A percentile compares a stretch with the other conserved stretches of the same genome.
Conservation (phyloP, 2,329 filamentous ascomycete species). For the Colletotrichum kahawae region DNA sequence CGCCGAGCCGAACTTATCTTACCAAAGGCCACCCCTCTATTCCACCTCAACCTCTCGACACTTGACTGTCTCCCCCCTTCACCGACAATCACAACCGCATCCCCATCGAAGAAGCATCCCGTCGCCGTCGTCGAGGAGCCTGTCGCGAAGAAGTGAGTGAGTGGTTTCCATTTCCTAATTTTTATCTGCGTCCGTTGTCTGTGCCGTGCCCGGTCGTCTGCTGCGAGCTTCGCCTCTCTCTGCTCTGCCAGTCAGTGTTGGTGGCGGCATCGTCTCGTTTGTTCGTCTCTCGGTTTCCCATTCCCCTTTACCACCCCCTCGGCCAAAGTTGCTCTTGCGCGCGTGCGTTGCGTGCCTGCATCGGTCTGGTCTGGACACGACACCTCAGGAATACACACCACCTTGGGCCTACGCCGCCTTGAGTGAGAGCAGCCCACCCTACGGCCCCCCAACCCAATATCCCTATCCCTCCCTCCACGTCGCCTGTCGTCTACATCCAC, state of each 20-base stretch:
- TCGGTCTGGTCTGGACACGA: slow-evolving; percentile 21
- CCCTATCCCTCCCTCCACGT: slow-evolving; percentile 23
- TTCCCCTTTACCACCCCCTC: slow-evolving; percentile 12
- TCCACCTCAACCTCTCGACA: slow-evolving; percentile 22
- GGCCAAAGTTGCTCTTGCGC: slow-evolving; percentile 21
- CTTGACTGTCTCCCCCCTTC: slow-evolving; percentile 20
- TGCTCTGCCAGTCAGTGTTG: not conserved
- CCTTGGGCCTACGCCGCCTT: not conserved
- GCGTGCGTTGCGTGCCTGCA: slow-evolving; percentile 22
- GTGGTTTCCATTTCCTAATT: not conserved
- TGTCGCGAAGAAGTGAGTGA: slow-evolving; percentile 19
- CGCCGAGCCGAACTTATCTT: slow-evolving; percentile 21
- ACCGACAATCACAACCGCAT: slow-evolving; percentile 21
- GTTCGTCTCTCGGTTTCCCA: not conserved
- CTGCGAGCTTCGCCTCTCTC: not conserved
- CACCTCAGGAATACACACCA: slow-evolving; percentile 19
- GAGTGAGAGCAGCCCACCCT: slow-evolving; percentile 17
- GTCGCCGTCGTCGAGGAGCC: slow-evolving; percentile 15
- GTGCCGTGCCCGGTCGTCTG: not conserved
- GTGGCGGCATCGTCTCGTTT: not conserved
- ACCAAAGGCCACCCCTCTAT: slow-evolving; percentile 21
- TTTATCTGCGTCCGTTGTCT: not conserved
- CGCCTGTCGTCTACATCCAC: slow-evolving; percentile 22
- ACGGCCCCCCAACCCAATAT: slow-evolving; percentile 20
- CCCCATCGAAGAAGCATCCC: not conserved